Conservation (phyloP, 352 stramenopile species). For the Aphanomyces invadans region DNA sequence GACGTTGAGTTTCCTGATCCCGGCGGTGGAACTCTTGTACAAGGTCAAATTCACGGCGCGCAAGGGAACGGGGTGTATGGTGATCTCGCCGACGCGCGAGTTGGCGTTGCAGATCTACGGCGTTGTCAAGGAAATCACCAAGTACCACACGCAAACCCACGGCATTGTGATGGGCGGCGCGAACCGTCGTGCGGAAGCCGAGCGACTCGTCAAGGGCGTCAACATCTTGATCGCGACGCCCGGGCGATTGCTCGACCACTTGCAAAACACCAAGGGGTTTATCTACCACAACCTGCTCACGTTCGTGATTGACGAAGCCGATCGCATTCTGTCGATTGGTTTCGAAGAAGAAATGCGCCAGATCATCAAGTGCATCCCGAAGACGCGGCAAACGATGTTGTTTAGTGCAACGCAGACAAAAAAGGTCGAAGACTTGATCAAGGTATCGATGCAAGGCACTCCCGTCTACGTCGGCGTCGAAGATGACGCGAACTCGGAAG, state of each 20-base stretch:
- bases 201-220: slow-evolving; percentile 92
- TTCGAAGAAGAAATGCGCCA: slow-evolving; percentile 99
- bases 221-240: slow-evolving; percentile 98
- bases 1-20: slow-evolving; percentile 98
- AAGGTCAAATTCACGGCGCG: slow-evolving; percentile 94
- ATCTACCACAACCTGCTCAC: slow-evolving; percentile 94
- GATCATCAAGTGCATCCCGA: slow-evolving; percentile 98
- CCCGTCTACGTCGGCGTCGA: slow-evolving; percentile 96
- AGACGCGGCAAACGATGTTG: slow-evolving; percentile 97
- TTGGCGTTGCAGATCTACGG: slow-evolving; percentile 99
- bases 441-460: slow-evolving; percentile 89
- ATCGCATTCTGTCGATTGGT: slow-evolving; percentile 97
- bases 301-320: slow-evolving; percentile 98
- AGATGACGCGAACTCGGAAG: slow-evolving; percentile 78
- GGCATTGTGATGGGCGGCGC: slow-evolving; percentile 97
- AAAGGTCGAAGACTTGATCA: slow-evolving; percentile 96
- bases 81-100: slow-evolving; percentile 97
- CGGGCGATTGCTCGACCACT: slow-evolving; percentile 95
- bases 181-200: slow-evolving; percentile 94
- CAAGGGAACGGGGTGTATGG: slow-evolving; percentile 96
- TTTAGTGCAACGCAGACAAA: slow-evolving; percentile 98
- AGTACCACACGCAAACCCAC: slow-evolving; percentile 93
- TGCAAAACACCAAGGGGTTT: slow-evolving; percentile 98
- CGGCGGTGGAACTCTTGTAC: slow-evolving; percentile 94
- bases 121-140: slow-evolving; percentile 93